Conservation (phyloP, 352 stramenopile genomes). For the Thalassiosira hispida region DNA sequence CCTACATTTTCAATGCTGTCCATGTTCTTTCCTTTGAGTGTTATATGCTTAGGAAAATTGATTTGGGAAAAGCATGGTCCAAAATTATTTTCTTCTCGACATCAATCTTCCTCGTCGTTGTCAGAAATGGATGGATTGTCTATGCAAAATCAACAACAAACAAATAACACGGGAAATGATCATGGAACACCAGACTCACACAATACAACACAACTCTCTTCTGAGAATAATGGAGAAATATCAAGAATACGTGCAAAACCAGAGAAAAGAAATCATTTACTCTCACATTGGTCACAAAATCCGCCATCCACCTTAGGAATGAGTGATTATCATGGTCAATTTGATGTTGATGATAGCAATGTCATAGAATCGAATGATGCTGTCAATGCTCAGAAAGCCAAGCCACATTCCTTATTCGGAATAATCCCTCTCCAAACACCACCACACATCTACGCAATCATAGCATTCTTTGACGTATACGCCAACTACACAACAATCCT, state of each 20-base stretch:
- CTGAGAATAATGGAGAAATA: not conserved
- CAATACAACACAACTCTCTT: not conserved
- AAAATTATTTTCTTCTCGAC: not conserved
- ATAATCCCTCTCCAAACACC: conserved; percentile 75
- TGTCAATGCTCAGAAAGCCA: not conserved
- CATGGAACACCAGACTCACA: not conserved
- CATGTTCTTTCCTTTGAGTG: conserved; percentile 63
- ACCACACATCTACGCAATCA: conserved; percentile 50
- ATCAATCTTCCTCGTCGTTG: not conserved
- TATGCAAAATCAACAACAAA: not conserved
- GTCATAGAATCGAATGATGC: conserved; percentile 5
- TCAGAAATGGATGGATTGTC: not conserved
- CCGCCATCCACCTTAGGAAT: not conserved
- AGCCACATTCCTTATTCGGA: conserved; percentile 78
- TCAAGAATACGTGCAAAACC: conserved; percentile 33
- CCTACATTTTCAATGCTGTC: conserved; percentile 70
- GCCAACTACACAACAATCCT: conserved; percentile 94
- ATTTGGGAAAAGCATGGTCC: conserved; percentile 14
- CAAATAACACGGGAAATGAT: not conserved
- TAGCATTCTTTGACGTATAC: conserved; percentile 90
- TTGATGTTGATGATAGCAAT: not conserved
- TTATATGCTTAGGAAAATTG: conserved; percentile 31
- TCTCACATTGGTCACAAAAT: conserved; percentile 19
- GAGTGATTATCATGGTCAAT: conserved; percentile 3
- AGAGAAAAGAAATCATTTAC: conserved; percentile 42